Base-by-base conservation (phyloP, 2,329 filamentous ascomycete species). In the Achaetomium macrosporum region DNA sequence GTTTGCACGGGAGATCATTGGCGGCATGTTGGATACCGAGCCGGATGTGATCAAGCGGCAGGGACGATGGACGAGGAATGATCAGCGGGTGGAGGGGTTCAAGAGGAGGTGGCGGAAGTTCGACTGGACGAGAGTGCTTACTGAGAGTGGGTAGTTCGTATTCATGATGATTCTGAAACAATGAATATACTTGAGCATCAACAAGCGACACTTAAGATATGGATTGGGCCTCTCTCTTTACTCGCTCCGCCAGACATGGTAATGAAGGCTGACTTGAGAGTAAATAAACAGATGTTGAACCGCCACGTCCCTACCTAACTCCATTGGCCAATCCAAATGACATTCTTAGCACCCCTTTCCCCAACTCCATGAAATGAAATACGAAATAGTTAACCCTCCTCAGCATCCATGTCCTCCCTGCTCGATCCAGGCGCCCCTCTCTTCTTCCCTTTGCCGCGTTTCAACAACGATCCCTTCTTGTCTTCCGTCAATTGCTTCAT, bases 1-100 rank as follows among this genome's bases (percentile, higher is more conserved):
- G 16, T 99, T 99, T 67, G 93, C 93, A 2, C 76, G 93, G 50
- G 93, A 97, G 71, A 82, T 96, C 7, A 76, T 99, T 36, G 93
- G 90, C 0, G 93, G 92, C 2, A 97, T 99, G 83, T 71, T 97
- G 48, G 91, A 95, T 69, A 77, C 82, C 20, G 89, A 84, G 58
- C 83, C 87, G 2, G 85, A 95, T 60, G 76, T 95, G 13, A 85
- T 96, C 59, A 96, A 93, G 77, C 87, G 84, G 69, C 91, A 97
- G 70, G 93, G 92, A 1, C 76, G 85, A 53, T 99, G 93, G 93
- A 77, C 76, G 15, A 82, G 81, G 66, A 80, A 78, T 3, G 86
- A 86, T 61, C 75, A 78, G 35, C 77, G 92, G 61, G 75, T 87
- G 1, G 90, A 92, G 2, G 81, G 74, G 2, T 99, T 95, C 65